phyloP scores from a whole-genome alignment of 768 basidiomycete species.

The Calvatia gigantea region DNA sequence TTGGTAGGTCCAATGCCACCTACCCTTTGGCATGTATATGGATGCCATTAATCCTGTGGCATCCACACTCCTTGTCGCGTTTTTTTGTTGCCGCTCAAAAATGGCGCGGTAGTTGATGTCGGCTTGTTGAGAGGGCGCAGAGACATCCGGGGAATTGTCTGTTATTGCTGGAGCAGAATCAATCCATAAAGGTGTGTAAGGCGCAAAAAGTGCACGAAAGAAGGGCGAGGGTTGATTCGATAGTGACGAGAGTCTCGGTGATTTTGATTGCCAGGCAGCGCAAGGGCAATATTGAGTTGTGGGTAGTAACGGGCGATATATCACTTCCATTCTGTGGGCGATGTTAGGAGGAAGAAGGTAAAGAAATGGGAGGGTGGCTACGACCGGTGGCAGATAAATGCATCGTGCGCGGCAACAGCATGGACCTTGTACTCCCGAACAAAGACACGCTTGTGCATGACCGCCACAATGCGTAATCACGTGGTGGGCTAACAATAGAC shows the following conservation, averaged over 20 bases:
- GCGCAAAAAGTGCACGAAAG: constrained; percentile 3
- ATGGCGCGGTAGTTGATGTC: constrained; percentile 1
- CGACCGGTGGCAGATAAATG: not conserved
- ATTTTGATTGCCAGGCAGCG: not conserved
- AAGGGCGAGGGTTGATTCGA: not conserved
- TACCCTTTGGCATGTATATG: constrained; percentile 1
- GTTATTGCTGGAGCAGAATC: not conserved
- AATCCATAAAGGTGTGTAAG: constrained; percentile 3
- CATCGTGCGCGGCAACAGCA: not conserved
- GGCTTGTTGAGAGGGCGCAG: not conserved
- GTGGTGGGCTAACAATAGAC: constrained; percentile 1
- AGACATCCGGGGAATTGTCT: not conserved
- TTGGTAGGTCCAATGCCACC: constrained; percentile 8
- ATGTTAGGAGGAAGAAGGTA: not conserved
- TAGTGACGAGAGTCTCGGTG: not conserved
- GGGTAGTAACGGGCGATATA: constrained; percentile 6
- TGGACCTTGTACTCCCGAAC: constrained; percentile 5
- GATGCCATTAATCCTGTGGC: not conserved
- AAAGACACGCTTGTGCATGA: not conserved
- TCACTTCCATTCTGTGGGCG: not conserved
- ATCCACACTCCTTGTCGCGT: not conserved
- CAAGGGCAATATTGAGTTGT: constrained; percentile 4
- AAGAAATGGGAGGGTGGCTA: not conserved
- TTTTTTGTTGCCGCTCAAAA: not conserved
- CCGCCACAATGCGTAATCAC: not conserved